Evolutionary conservation across 176 grass and related monocot species (phyloP).

Genomic region (Aegilops sharonensis): DNA sequence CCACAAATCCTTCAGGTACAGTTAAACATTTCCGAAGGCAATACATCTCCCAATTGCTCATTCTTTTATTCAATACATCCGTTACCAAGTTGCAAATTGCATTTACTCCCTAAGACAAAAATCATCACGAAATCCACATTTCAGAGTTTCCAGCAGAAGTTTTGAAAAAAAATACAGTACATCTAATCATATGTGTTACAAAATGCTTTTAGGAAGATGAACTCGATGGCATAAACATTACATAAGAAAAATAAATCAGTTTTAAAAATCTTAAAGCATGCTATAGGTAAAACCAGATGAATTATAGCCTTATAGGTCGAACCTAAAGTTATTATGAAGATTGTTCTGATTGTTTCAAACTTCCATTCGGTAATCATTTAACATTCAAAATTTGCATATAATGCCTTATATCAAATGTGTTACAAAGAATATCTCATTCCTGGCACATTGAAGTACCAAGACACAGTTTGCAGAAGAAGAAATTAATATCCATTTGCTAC

Average conservation of each 20-base stretch:
- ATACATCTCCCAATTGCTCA: constrained; percentile 42
- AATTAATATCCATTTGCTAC: too few species aligned
- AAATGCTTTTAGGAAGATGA: background rate
- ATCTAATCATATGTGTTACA: background rate
- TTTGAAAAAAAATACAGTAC: background rate
- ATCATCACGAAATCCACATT: background rate
- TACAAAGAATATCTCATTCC: too few species aligned
- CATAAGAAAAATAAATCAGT: constrained; percentile 7
- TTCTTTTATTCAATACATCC: constrained; percentile 39
- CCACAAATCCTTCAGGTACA: constrained; percentile 43
- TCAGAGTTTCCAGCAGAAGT: background rate
- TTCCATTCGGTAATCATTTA: too few species aligned
- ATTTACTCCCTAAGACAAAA: constrained; percentile 44
- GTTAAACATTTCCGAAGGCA: constrained; percentile 30
- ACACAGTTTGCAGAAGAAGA: too few species aligned
- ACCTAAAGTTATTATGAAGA: background rate
- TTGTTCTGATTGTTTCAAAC: background rate
- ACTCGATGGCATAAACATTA: background rate
- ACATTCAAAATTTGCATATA: too few species aligned
- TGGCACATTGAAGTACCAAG: too few species aligned
- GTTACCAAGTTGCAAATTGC: constrained; percentile 20
- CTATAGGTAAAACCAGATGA: background rate
- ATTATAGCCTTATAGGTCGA: background rate
- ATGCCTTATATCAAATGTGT: too few species aligned
- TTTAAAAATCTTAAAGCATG: background rate